A percentile compares a stretch with the other conserved stretches of the same genome.
phyloP scores from a whole-genome alignment of 495 filamentous ascomycete genomes.

The Echria macrotheca region DNA sequence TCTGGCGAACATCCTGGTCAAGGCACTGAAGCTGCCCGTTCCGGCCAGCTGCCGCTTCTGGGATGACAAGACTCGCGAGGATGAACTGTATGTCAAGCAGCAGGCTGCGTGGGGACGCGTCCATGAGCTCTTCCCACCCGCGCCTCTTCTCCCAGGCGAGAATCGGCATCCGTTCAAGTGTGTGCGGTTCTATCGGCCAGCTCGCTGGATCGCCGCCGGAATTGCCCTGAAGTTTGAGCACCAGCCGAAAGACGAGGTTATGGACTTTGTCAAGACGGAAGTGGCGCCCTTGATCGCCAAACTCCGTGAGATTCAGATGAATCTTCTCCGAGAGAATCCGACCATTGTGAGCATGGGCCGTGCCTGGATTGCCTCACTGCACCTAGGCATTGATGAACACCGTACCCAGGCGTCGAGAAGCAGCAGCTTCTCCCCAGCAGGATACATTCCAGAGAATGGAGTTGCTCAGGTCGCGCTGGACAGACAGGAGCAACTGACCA shows the following conservation, averaged over 20 bases:
- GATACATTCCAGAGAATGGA: no score
- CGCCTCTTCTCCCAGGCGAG: slow-evolving; percentile 22
- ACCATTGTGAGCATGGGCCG: neutral
- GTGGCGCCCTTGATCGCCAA: slow-evolving; percentile 6
- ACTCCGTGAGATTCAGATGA: slow-evolving; percentile 2
- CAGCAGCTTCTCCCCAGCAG: no score
- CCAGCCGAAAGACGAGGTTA: slow-evolving; percentile 2
- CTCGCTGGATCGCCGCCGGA: slow-evolving; percentile 22
- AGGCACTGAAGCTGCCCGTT: slow-evolving; percentile 23
- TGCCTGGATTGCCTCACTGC: slow-evolving; percentile 6
- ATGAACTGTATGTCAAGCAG: slow-evolving; percentile 15
- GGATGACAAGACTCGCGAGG: slow-evolving; percentile 2
- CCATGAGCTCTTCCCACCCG: slow-evolving; percentile 15
- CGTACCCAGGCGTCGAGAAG: no score
- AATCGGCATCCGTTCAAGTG: slow-evolving; percentile 18
- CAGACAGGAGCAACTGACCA: no score
- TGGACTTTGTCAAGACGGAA: slow-evolving; percentile 10
- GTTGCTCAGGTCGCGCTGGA: no score
- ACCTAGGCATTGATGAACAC: slow-evolving; percentile 3
- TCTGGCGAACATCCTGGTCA: slow-evolving; percentile 26
- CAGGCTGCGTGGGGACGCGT: slow-evolving; percentile 12
- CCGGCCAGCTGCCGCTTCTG: slow-evolving; percentile 23
- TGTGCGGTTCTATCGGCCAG: slow-evolving; percentile 18
- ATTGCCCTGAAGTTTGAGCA: slow-evolving; percentile 14
- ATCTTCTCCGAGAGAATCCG: slow-evolving; percentile 1